These are phyloP conservation scores for Symbiodinium pilosum DNA, from an alignment of 73 alveolate species.

Conservation along the genomic window DNA sequence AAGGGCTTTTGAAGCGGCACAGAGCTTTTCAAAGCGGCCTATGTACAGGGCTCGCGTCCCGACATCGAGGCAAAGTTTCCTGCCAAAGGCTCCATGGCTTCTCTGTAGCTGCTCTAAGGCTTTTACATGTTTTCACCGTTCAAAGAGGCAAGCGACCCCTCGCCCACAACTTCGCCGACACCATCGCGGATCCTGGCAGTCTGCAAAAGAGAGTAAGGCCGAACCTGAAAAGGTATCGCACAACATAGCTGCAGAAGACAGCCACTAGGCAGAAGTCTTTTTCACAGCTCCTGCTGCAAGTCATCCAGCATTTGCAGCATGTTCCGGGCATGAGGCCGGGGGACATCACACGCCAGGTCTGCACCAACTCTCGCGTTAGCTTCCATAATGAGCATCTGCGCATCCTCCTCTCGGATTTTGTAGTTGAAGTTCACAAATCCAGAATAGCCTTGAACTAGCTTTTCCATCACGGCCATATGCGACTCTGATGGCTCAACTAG, in stretches of 20 bases:
- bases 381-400: conserved; percentile 73
- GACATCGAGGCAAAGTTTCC: conserved; percentile 39
- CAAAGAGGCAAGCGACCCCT: conserved; percentile 15
- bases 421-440: conserved; percentile 83
- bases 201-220: too few species aligned
- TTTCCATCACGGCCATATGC: conserved; percentile 30
- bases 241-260: too few species aligned
- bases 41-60: conserved; percentile 94
- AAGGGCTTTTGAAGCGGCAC: neutral
- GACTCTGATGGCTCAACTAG: conserved; percentile 12
- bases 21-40: conserved; percentile 19
- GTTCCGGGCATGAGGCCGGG: conserved; percentile 50
- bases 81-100: neutral
- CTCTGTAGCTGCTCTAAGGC: too few species aligned
- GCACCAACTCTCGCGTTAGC: conserved; percentile 6
- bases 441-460: conserved; percentile 45
- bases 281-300: neutral
- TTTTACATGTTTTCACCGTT: neutral
- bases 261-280: neutral
- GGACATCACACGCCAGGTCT: conserved; percentile 35
- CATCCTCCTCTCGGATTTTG: conserved; percentile 45
- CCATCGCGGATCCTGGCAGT: conserved; percentile 95
- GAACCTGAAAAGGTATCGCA: too few species aligned
- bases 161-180: conserved; percentile 94
- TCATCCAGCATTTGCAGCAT: conserved; percentile 40